Evolutionary conservation across 805 yeast genomes (phyloP).

Genomic region (Kuraishia ogatae): DNA sequence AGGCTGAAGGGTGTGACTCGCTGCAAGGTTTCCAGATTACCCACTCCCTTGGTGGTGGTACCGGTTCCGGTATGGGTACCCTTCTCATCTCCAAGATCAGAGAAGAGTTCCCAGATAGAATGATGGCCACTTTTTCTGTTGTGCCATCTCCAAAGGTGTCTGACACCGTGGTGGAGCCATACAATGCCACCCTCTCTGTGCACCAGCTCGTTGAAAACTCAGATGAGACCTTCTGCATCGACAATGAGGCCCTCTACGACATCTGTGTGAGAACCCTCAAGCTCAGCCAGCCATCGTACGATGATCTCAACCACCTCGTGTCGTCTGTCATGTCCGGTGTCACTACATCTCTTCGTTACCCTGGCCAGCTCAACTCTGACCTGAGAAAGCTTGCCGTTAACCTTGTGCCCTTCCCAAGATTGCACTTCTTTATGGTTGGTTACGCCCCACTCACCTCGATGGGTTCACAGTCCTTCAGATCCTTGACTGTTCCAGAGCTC

Average conservation of each 20-base stretch:
- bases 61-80: conserved; percentile 97
- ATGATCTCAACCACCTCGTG: conserved; percentile 73
- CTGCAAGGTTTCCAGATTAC: conserved; percentile 92
- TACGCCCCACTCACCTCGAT: conserved; percentile 85
- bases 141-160: conserved; percentile 87
- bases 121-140: conserved; percentile 93
- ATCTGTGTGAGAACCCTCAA: conserved; percentile 84
- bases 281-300: conserved; percentile 69
- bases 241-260: conserved; percentile 87
- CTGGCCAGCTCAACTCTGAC: conserved; percentile 92
- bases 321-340: conserved; percentile 94
- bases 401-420: conserved; percentile 90
- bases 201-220: conserved; percentile 88
- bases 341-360: conserved; percentile 88
- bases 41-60: conserved; percentile 83
- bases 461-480: conserved; percentile 75
- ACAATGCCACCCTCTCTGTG: conserved; percentile 84
- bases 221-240: conserved; percentile 92
- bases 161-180: conserved; percentile 93
- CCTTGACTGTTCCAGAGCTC: conserved; percentile 81
- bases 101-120: conserved; percentile 91
- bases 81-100: conserved; percentile 74
- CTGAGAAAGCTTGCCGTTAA: conserved; percentile 89
- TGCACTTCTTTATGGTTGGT: conserved; percentile 93
- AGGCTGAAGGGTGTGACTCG: conserved; percentile 88